Conservation (phyloP, 495 filamentous ascomycete genomes). For the Aspergillus mulundensis region DNA sequence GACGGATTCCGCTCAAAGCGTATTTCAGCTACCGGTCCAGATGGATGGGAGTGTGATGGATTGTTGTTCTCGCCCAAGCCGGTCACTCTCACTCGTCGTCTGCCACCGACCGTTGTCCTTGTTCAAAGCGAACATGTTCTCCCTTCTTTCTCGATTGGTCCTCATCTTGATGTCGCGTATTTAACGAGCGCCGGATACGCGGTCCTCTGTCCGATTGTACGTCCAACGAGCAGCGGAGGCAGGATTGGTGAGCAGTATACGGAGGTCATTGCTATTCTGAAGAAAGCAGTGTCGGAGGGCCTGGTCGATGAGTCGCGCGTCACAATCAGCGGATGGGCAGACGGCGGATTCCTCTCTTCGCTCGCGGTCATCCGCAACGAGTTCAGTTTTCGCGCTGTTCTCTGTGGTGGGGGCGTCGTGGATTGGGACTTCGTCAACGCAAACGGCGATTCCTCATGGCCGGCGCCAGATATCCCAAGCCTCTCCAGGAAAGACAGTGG, state of each 20-base stretch:
- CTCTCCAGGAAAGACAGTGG: not conserved
- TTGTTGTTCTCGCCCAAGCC: slow-evolving; percentile 2
- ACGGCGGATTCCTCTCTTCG: not conserved
- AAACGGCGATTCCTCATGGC: not conserved
- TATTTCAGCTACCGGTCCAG: not conserved
- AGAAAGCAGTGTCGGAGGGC: not conserved
- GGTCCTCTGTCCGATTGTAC: not conserved
- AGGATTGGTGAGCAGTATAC: not conserved
- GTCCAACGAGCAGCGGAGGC: not conserved
- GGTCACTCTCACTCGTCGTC: not conserved
- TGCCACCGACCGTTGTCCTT: not conserved
- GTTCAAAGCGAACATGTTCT: not conserved
- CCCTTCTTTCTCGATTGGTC: not conserved
- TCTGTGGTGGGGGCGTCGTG: slow-evolving; percentile 4
- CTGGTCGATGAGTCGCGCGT: slow-evolving; percentile 9
- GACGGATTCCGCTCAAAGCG: slow-evolving; percentile 7
- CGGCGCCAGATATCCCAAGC: not conserved
- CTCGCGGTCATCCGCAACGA: slow-evolving; percentile 8
- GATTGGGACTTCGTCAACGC: slow-evolving; percentile 1
- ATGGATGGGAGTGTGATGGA: slow-evolving; percentile 8
- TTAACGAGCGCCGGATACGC: slow-evolving; percentile 4
- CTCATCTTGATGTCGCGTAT: slow-evolving; percentile 2
- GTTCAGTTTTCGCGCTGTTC: not conserved
- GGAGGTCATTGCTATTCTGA: not conserved
- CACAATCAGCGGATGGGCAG: slow-evolving; percentile 3